A percentile compares a stretch with the other conserved stretches of the same genome.
phyloP scores from a whole-genome alignment of 2,329 filamentous ascomycete species.

The Chaetomium sp. region DNA sequence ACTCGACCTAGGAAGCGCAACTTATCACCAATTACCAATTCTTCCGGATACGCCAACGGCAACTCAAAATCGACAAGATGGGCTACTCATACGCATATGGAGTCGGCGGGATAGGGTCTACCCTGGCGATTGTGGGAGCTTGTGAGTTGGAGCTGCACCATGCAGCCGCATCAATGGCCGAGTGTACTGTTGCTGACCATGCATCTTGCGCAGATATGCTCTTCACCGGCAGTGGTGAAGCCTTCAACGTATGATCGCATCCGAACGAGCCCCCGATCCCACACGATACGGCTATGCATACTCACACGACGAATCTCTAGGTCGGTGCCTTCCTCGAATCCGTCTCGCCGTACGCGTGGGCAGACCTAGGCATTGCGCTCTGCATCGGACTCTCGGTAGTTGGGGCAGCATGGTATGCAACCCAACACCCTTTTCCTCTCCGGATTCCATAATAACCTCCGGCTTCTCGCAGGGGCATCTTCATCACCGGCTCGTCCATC shows the following conservation, averaged over 20 bases:
- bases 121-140: constrained; percentile 72
- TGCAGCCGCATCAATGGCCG: constrained; percentile 1
- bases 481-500: constrained; percentile 97
- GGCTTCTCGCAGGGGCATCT: constrained; percentile 76
- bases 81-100: constrained; percentile 65
- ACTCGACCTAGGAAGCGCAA: constrained; percentile 8
- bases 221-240: constrained; percentile 93
- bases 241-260: constrained; percentile 75
- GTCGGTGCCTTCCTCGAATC: constrained; percentile 92
- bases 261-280: constrained; percentile 7
- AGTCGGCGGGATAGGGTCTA: constrained; percentile 66
- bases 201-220: constrained; percentile 77
- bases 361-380: constrained; percentile 82
- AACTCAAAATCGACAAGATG: constrained; percentile 53
- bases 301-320: constrained; percentile 48
- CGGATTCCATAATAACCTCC: constrained; percentile 14
- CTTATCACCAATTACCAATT: constrained; percentile 3
- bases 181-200: constrained; percentile 25
- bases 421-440: neutral
- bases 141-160: constrained; percentile 60
- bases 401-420: constrained; percentile 86
- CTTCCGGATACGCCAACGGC: constrained; percentile 1
- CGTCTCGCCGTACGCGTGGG: constrained; percentile 93
- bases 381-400: constrained; percentile 97
- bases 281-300: constrained; percentile 8